phyloP scores from a whole-genome alignment of 768 basidiomycete species.

The Lentinula raphanica region DNA sequence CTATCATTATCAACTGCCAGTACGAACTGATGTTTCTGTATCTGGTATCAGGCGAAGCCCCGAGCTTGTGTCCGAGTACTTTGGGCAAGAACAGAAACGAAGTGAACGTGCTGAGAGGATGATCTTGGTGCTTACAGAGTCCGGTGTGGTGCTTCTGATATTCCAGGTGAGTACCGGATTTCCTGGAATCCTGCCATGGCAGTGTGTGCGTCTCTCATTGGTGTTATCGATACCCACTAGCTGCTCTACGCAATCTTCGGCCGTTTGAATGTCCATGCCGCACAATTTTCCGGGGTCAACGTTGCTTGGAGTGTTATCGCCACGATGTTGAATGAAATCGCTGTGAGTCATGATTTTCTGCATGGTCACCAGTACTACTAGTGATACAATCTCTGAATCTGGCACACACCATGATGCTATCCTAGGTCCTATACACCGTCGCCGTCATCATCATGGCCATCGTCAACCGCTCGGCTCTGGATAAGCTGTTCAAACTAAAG shows the following conservation, averaged over 20 bases:
- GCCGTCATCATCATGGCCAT: constrained; percentile 1
- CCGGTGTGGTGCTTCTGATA: background rate
- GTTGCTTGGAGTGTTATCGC: background rate
- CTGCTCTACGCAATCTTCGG: constrained; percentile 1
- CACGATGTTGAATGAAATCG: constrained; percentile 1
- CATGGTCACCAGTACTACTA: too few relatives aligned
- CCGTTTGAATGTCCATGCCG: background rate
- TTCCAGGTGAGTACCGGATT: constrained; percentile 3
- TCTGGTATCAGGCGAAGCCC: background rate
- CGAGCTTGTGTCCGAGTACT: background rate
- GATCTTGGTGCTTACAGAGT: background rate
- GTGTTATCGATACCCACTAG: background rate
- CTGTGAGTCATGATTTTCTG: background rate
- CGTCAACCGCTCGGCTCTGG: background rate
- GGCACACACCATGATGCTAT: too few relatives aligned
- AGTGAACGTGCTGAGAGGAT: background rate
- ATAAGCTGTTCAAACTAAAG: background rate
- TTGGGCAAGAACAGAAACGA: background rate
- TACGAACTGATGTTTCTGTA: background rate
- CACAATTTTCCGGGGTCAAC: constrained; percentile 1
- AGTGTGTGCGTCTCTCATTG: too few relatives aligned
- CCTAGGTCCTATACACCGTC: background rate
- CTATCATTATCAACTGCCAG: too few relatives aligned
- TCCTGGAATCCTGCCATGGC: too few relatives aligned
- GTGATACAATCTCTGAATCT: too few relatives aligned